Evolutionary conservation across 2,329 filamentous ascomycete species (phyloP).

Genomic region (Emmonsia crescens): DNA sequence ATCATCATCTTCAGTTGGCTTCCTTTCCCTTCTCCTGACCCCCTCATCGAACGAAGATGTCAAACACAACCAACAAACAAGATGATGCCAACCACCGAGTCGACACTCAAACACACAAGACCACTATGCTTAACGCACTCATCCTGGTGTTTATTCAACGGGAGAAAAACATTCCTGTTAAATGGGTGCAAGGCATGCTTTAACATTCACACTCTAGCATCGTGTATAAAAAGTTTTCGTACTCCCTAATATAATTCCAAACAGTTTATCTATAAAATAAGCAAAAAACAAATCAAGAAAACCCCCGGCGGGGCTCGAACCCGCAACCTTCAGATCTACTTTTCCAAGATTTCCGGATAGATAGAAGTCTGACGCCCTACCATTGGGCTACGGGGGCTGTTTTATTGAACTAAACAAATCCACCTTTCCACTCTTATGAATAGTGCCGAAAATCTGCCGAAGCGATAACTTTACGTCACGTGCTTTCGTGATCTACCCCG

Average conservation of each 20-base stretch:
- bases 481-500: not conserved
- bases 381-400: not conserved
- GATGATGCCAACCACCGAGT: too few relatives aligned
- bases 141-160: not conserved
- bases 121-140: not conserved
- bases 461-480: not conserved
- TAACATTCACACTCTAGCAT: not conserved
- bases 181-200: not conserved
- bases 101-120: not conserved
- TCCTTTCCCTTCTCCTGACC: too few relatives aligned
- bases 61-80: too few relatives aligned
- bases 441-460: not conserved
- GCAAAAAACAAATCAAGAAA: not conserved
- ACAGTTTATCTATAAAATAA: not conserved
- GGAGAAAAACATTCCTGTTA: not conserved
- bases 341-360: too few relatives aligned
- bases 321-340: not conserved
- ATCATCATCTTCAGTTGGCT: not conserved
- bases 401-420: not conserved
- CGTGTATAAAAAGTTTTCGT: too few relatives aligned
- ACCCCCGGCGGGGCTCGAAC: not conserved
- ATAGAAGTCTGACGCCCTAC: conserved; percentile 1
- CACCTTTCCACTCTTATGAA: not conserved
- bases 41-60: too few relatives aligned
- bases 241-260: too few relatives aligned